Evolutionary conservation across 352 stramenopile genomes (phyloP).

Genomic region (Pythium pyrilobum): DNA sequence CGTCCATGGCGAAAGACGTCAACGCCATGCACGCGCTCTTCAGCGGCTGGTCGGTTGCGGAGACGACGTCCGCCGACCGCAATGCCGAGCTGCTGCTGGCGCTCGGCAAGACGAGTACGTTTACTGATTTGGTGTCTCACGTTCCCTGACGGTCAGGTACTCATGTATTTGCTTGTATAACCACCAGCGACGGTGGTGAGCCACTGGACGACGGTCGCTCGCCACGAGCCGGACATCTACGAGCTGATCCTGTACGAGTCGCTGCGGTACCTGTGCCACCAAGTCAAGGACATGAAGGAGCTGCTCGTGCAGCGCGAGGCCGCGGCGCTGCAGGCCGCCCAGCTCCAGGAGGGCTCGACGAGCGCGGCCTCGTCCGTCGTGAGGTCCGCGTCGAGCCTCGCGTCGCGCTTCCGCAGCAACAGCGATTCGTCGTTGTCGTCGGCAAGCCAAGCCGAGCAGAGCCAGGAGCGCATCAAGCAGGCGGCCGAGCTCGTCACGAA

Average conservation of each 20-base stretch:
- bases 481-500: slow-evolving; percentile 41
- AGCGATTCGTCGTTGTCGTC: slow-evolving; percentile 17
- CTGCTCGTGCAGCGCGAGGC: slow-evolving; percentile 43
- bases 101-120: slow-evolving; percentile 46
- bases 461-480: slow-evolving; percentile 35
- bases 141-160: too few species aligned
- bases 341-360: neutral
- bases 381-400: slow-evolving; percentile 34
- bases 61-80: slow-evolving; percentile 20
- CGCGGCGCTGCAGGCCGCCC: slow-evolving; percentile 14
- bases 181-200: slow-evolving; percentile 28
- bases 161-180: too few species aligned
- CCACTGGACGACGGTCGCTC: slow-evolving; percentile 41
- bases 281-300: slow-evolving; percentile 59
- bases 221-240: slow-evolving; percentile 54
- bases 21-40: slow-evolving; percentile 43
- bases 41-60: slow-evolving; percentile 44
- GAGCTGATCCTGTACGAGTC: slow-evolving; percentile 62
- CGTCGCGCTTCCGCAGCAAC: slow-evolving; percentile 34
- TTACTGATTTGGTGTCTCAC: neutral
- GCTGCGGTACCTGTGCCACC: slow-evolving; percentile 56
- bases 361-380: slow-evolving; percentile 18
- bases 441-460: slow-evolving; percentile 28
- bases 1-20: slow-evolving; percentile 49
- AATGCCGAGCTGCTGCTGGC: slow-evolving; percentile 30